phyloP scores from a whole-genome alignment of 305 asterid species.

The Plantago lanceolata region DNA sequence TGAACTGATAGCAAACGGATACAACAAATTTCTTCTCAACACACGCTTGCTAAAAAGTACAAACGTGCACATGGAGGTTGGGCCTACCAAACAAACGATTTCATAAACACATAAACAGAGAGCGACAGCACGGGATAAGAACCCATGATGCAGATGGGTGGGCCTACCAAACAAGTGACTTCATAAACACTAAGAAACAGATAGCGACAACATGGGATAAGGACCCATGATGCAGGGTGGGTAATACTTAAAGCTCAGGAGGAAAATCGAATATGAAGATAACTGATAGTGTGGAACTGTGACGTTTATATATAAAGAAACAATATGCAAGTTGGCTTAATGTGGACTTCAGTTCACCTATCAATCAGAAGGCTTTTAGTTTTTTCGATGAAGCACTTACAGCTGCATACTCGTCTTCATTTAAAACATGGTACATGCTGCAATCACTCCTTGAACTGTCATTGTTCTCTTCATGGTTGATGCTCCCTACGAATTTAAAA shows the following conservation, averaged over 20 bases:
- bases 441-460: constrained; percentile 45
- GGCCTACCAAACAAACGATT: background rate
- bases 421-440: constrained; percentile 70
- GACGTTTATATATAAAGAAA: too few species aligned
- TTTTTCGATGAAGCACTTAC: constrained; percentile 54
- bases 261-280: too few species aligned
- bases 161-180: background rate
- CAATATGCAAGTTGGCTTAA: background rate
- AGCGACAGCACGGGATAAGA: too few species aligned
- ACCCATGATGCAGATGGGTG: too few species aligned
- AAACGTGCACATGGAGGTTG: background rate
- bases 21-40: background rate
- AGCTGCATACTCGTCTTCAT: constrained; percentile 88
- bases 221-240: too few species aligned
- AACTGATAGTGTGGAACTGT: too few species aligned
- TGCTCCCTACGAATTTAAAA: constrained; percentile 74
- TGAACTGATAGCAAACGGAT: constrained; percentile 2
- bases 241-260: too few species aligned
- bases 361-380: constrained; percentile 11
- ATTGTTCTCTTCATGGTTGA: constrained; percentile 59
- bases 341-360: background rate
- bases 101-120: too few species aligned
- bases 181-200: too few species aligned
- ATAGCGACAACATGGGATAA: too few species aligned
- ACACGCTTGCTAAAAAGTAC: background rate